Conservation (phyloP, 495 filamentous ascomycete species). For the Thozetella sp. region DNA sequence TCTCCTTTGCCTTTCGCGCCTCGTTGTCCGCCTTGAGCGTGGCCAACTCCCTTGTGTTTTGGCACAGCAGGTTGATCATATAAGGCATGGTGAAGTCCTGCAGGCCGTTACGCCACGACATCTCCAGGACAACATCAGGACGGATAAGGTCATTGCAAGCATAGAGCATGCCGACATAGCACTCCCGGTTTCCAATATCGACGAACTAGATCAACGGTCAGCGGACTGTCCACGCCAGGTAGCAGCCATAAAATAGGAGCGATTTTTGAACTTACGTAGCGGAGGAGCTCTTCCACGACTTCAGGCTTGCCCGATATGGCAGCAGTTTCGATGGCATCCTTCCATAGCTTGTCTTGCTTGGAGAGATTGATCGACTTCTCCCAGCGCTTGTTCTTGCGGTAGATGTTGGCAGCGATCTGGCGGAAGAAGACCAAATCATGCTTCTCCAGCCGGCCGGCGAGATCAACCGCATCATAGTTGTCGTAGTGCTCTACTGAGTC, state of each 20-base stretch:
- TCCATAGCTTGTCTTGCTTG: constrained; percentile 99
- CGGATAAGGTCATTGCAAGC: constrained; percentile 97
- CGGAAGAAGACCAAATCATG: constrained; percentile 99
- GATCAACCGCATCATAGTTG: constrained; percentile 97
- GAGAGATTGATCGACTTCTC: constrained; percentile 98
- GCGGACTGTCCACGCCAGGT: constrained; percentile 26
- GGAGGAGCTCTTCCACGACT: constrained; percentile 91
- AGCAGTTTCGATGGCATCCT: constrained; percentile 98
- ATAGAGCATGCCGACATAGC: constrained; percentile 99
- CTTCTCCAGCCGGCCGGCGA: constrained; percentile 90
- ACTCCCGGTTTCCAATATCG: constrained; percentile 98
- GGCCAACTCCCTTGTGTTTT: constrained; percentile 85
- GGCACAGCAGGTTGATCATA: constrained; percentile 97
- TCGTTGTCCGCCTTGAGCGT: constrained; percentile 94
- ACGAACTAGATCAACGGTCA: no score
- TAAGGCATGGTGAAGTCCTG: constrained; percentile 99
- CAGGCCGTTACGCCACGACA: constrained; percentile 95
- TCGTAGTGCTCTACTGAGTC: constrained; percentile 99
- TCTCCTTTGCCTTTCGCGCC: constrained; percentile 88
- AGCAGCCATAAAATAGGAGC: constrained; percentile 3
- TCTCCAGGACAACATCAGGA: constrained; percentile 87
- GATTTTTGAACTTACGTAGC: constrained; percentile 76
- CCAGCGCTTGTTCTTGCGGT: constrained; percentile 99
- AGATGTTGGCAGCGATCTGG: constrained; percentile 97
- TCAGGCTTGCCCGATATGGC: constrained; percentile 91